Base-by-base conservation (phyloP, 1,139 yeast genomes). In the Yamadazyma blattariae region DNA sequence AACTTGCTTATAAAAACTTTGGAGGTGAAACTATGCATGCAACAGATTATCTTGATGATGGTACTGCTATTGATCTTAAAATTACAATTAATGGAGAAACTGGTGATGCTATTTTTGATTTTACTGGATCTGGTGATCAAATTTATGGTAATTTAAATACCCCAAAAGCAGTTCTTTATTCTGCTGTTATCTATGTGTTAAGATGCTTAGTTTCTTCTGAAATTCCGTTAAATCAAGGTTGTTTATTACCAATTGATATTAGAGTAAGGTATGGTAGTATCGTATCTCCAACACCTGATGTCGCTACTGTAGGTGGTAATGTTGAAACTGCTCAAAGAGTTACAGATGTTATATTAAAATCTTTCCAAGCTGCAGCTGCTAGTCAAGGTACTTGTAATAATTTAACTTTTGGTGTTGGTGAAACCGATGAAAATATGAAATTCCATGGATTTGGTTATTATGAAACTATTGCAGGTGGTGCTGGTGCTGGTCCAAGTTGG, bases 331-430 rank as follows among this genome's bases (percentile, higher is more conserved):
- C 75, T 6, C 76, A 70, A 46, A 58, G 74, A 48, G 53, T 66
- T 35, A 67, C 74, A 0, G 57, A 45, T 25, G 37, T 37, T 20
- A 34, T 45, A 27, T 45, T 69, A 45, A 67, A 62, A 40, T 70
- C 74, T 0, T 69, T 69, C 52, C 71, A 74, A 42, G 84, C 86
- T 5, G 83, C 85, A 52, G 95, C 76, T 11, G 74, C 71, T 7
- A 67, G 74, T 4, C 76, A 70, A 45, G 73, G 74, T 7, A 69
- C 76, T 48, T 63, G 64, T 33, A 54, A 59, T n/a, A 59, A 64
- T 48, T 67, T 73, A 9, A 73, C 69, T 34, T 63, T 73, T 22
- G 68, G 66, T 24, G 73, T 72, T 34, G 70, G 70, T 40, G 57
- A 58, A 40, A 44, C 56, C 30, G 59, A 58, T 16, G 50, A 57